Conservation (phyloP, 164 flowering plant genomes). For the Vitis rupestris region DNA sequence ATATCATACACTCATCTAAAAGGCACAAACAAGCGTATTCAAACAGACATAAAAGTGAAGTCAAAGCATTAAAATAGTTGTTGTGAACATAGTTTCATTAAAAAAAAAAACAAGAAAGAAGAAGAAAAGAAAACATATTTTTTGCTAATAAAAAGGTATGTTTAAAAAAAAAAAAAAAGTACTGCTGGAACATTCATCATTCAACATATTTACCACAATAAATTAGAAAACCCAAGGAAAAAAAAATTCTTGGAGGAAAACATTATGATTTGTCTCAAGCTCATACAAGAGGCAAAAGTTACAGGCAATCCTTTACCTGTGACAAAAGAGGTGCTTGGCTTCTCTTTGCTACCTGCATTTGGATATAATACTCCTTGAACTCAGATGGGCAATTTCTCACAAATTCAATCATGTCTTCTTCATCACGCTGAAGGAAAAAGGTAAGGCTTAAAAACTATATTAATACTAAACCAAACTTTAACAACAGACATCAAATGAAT, state of each 20-base stretch:
- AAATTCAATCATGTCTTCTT: conserved; percentile 79
- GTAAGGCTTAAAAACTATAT: neutral
- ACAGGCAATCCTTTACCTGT: conserved; percentile 46
- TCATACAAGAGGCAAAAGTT: neutral
- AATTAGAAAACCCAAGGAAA: too few species aligned
- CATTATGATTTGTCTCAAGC: too few species aligned
- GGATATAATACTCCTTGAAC: conserved; percentile 91
- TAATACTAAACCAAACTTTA: neutral
- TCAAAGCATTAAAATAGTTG: too few species aligned
- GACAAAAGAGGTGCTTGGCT: conserved; percentile 91
- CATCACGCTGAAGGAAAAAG: conserved; percentile 71
- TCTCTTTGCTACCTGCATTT: conserved; percentile 95
- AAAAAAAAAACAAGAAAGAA: neutral
- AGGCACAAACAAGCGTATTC: too few species aligned
- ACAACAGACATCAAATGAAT: too few species aligned
- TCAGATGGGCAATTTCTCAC: conserved; percentile 78
- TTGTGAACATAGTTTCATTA: too few species aligned
- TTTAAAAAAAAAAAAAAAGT: neutral
- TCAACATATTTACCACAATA: too few species aligned
- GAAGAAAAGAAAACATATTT: neutral
- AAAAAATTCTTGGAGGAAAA: too few species aligned
- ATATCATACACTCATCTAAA: too few species aligned
- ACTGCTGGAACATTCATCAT: too few species aligned
- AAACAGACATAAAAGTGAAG: too few species aligned
- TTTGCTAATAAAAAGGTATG: neutral